Conservation (phyloP, 371 early-diverging fungal species). For the Quaeritorhiza haematococci region DNA sequence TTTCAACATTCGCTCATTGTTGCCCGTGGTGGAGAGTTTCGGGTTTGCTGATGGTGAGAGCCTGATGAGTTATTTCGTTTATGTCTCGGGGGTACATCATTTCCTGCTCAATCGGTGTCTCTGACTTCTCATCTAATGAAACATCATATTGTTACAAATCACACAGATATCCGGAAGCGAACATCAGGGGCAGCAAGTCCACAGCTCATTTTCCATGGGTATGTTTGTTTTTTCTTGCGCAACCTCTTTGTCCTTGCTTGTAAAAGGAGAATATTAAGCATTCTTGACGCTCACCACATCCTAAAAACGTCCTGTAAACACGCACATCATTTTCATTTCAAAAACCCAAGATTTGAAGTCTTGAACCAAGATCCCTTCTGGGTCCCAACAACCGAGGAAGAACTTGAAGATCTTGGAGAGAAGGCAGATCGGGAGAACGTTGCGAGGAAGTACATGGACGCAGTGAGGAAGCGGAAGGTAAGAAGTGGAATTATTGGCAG, state of each 20-base stretch:
- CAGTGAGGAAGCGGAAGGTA: slow-evolving; percentile 89
- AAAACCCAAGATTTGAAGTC: slow-evolving; percentile 82
- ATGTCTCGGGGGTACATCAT: background rate
- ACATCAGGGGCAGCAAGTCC: slow-evolving; percentile 94
- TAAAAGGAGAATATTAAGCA: no score
- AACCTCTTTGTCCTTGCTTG: no score
- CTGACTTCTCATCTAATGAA: background rate
- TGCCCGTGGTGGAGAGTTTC: slow-evolving; percentile 99
- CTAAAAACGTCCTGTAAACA: no score
- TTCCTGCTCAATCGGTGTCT: background rate
- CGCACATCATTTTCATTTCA: background rate
- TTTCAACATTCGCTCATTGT: slow-evolving; percentile 79
- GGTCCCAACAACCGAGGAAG: slow-evolving; percentile 95
- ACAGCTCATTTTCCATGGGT: slow-evolving; percentile 86
- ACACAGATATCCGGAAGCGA: slow-evolving; percentile 51
- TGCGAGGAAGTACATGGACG: slow-evolving; percentile 93
- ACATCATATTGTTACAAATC: background rate
- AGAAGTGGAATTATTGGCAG: background rate
- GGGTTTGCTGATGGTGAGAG: slow-evolving; percentile 90
- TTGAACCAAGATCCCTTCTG: slow-evolving; percentile 95
- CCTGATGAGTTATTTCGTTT: no score
- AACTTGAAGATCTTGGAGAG: slow-evolving; percentile 94
- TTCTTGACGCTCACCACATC: no score
- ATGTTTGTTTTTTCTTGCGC: no score
- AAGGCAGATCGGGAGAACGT: slow-evolving; percentile 93